Conservation (phyloP, 1,139 yeast genomes). For the Diutina pseudorugosa region DNA sequence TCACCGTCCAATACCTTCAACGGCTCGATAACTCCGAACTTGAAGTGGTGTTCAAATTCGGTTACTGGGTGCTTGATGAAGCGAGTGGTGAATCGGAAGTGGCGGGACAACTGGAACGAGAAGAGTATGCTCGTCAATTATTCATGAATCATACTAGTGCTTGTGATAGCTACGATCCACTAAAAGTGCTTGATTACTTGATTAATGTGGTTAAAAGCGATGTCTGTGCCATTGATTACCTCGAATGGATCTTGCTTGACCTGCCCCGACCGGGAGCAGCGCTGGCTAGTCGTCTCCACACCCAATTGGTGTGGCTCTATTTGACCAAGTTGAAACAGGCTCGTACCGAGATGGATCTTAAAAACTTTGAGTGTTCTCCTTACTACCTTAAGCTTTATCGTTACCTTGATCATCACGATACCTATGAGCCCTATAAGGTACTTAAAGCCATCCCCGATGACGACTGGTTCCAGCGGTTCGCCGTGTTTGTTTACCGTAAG, state of each 20-base stretch:
- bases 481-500: constrained; percentile 47
- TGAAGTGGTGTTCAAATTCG: constrained; percentile 45
- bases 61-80: constrained; percentile 40
- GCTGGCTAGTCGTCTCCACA: constrained; percentile 29
- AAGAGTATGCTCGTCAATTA: constrained; percentile 19
- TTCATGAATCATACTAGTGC: constrained; percentile 60
- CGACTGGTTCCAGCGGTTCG: constrained; percentile 26
- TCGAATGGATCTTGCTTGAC: constrained; percentile 43
- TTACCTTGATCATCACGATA: constrained; percentile 21
- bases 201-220: constrained; percentile 13
- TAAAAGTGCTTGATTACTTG: constrained; percentile 40
- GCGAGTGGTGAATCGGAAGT: constrained; percentile 4
- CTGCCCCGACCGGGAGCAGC: constrained; percentile 30
- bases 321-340: constrained; percentile 19
- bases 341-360: background rate
- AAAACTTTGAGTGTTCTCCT: constrained; percentile 9
- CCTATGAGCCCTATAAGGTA: constrained; percentile 37
- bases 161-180: constrained; percentile 45
- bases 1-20: constrained; percentile 49
- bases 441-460: constrained; percentile 27
- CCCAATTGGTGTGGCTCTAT: constrained; percentile 47
- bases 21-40: constrained; percentile 40
- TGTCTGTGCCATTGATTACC: constrained; percentile 35
- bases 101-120: background rate
- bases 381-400: constrained; percentile 23